Evolutionary conservation across 768 basidiomycete genomes (phyloP), one percentile per base, ranked within the genome.

Genomic region (Tulasnella sp.): DNA sequence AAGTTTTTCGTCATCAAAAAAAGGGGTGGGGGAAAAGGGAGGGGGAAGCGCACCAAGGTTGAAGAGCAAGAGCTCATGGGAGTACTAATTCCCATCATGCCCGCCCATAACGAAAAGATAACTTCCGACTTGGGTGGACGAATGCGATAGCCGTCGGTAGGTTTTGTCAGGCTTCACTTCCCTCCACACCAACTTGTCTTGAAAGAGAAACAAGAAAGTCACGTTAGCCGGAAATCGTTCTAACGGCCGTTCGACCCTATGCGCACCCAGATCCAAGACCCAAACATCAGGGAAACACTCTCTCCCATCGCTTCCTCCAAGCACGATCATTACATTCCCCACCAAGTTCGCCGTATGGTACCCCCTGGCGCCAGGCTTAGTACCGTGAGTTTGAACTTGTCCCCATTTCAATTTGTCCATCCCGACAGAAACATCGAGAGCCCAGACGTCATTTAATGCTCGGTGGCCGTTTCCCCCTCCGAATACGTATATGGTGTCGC

Each of bases 291-390:
- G 91, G 83, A 96, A 98, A 78, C 93, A 94, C 81, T 94, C 92
- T 90, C 4, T 40, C 10, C 96, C 96, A 84, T 98, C 96, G 81
- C 94, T 95, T 1, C 97, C 97, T 1, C 97, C 97, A 39, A 96
- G 88, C 40, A 98, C 87, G 71, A 99, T 88, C 92, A 97, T 96
- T 80, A 92, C 89, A 81, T 92, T 91, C 39, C 92, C 92, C 7
- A 97, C 89, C 39, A 98, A 86, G 83, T 95, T 97, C 46, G 95
- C 93, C 0, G 94, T 94, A 85, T 98, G 96, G 83, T 98, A 98
- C 0, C 96, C 97, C 78, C 94, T 44, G 3, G 16, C 44, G 19
- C 44, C 44, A 44, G 44, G 44, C 19, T 44, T 44, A 18, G 16
- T 44, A 0, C 92, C 91, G 0, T 83, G 82, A 1, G 92, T 91